Conservation (phyloP, 225 moss, liverwort and hornwort species). For the Marchantia polymorpha region DNA sequence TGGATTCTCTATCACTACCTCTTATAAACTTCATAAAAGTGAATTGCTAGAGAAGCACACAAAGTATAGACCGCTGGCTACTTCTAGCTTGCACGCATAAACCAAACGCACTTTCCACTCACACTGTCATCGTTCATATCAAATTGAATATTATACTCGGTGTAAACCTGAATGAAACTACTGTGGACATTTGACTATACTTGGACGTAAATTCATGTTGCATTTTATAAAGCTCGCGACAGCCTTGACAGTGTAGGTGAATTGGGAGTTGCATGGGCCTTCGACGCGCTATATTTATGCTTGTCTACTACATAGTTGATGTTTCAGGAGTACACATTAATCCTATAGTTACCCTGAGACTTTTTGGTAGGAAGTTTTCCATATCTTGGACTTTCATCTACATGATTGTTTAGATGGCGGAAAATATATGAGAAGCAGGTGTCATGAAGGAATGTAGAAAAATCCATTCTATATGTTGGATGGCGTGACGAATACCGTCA, state of each 20-base stretch:
- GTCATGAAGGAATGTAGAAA: too few relatives aligned
- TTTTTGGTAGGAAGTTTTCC: constrained; percentile 34
- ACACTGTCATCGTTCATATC: background rate
- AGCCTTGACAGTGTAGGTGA: constrained; percentile 16
- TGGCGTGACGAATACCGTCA: too few relatives aligned
- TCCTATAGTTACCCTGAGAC: constrained; percentile 40
- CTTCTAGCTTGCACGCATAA: background rate
- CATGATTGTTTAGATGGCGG: too few relatives aligned
- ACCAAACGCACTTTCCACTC: too few relatives aligned
- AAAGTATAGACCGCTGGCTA: background rate
- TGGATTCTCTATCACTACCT: background rate
- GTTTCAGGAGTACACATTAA: constrained; percentile 51
- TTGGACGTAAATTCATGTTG: background rate
- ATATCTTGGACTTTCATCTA: too few relatives aligned
- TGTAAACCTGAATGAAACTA: too few relatives aligned
- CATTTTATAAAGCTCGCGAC: background rate
- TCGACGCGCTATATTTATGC: constrained; percentile 30
- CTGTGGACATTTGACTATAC: too few relatives aligned
- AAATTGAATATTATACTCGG: background rate
- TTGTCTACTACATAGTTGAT: constrained; percentile 36
- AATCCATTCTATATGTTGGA: too few relatives aligned
- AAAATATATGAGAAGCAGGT: too few relatives aligned
- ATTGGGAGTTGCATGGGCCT: constrained; percentile 33
- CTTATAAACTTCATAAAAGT: background rate
- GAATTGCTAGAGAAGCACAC: background rate